Evolutionary conservation across 1,284 basidiomycete species (phyloP).

Genomic region (Ceratobasidium sp.): DNA sequence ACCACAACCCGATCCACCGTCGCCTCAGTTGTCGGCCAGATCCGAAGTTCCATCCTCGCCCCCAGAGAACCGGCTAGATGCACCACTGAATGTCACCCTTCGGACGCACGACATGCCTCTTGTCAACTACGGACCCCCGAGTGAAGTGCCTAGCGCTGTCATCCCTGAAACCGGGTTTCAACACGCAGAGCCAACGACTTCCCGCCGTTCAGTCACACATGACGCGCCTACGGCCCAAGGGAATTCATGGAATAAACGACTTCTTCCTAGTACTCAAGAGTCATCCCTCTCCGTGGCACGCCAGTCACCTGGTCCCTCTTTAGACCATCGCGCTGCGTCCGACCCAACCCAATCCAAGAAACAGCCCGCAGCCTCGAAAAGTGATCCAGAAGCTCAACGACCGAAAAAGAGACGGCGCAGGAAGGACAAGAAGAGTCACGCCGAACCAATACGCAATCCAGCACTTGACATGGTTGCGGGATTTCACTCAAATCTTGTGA

Average conservation of each 20-base stretch:
- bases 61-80: not conserved
- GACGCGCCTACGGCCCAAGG: not conserved
- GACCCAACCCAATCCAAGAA: not conserved
- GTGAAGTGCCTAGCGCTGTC: not conserved
- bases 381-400: not conserved
- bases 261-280: not conserved
- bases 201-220: not conserved
- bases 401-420: constrained; percentile 17
- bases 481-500: constrained; percentile 9
- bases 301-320: not conserved
- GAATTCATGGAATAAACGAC: not conserved
- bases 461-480: constrained; percentile 31
- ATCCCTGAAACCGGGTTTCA: not conserved
- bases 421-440: constrained; percentile 2
- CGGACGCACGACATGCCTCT: not conserved
- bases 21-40: constrained; percentile 9
- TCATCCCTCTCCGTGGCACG: not conserved
- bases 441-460: constrained; percentile 12
- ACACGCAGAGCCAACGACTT: not conserved
- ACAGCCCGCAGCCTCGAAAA: not conserved
- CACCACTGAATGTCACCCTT: not conserved
- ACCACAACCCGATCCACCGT: not conserved
- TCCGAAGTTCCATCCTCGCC: constrained; percentile 5
- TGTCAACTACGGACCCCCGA: not conserved
- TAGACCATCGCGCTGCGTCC: too few relatives aligned